Evolutionary conservation across 179 eudicot genomes (phyloP), one percentile per base, ranked within the genome.

Genomic region (Carnegiea gigantea): DNA sequence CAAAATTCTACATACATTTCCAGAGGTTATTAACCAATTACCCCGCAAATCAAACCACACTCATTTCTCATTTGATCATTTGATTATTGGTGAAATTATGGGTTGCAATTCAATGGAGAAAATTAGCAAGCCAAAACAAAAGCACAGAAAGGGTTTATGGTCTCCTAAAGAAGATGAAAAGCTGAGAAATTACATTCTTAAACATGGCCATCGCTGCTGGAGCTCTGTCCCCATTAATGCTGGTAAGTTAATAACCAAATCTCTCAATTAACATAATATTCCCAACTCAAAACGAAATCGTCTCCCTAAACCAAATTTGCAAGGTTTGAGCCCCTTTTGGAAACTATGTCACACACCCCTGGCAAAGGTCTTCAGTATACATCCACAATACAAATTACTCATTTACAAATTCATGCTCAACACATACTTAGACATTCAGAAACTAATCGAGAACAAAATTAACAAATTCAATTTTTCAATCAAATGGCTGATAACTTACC

Each of bases 121-220:
- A 70, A 51, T 51, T 51, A 70, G 44, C 40, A 70, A 70, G 73
- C 44, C 44, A 70, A 70, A 70, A 70, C 73, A 70, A 18, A 70
- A 70, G 46, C 73, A 70, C 46, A 70, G 73, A 18, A 70, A 70
- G 28, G 73, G 73, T 14, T 70, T 70, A 36, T 70, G 73, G 73
- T 70, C 73, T 10, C 73, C 73, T 70, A 46, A 70, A 70, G 73
- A 70, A 70, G 73, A 70, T 36, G 73, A 70, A 4, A 33, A 17
- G 28, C 73, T 70, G 9, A 70, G 46, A 70, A 70, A 26, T 30
- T 70, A 70, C 73, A 70, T 70, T 36, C 13, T 70, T 36, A 28
- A 12, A 70, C 73, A 70, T 70, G 73, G 73, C 46, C 73, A 70
- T 70, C 46, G 73, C 73, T 70, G 73, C 73, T 70, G 73, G 73